Percentiles rank a stretch among this genome's conserved stretches.
Evolutionary conservation across 1,139 yeast genomes (phyloP).

Genomic region (Blastobotrys illinoisensis): DNA sequence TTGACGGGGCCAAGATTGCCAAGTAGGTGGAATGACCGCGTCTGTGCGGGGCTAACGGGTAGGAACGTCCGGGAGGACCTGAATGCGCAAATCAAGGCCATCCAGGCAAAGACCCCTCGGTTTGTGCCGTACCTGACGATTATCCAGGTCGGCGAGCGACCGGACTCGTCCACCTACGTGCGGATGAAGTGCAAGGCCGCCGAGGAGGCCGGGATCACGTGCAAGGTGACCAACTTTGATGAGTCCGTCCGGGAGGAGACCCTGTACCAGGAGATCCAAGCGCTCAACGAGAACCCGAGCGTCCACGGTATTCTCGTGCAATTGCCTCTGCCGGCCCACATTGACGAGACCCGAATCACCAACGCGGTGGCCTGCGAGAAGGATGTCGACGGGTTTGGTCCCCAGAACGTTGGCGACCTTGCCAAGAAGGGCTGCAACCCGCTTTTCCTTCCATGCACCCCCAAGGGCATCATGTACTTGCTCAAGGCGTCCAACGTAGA

Average conservation of each 20-base stretch:
- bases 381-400: constrained; percentile 96
- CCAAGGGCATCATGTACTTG: constrained; percentile 84
- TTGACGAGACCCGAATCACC: constrained; percentile 75
- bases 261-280: constrained; percentile 52
- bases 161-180: constrained; percentile 88
- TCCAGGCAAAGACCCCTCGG: constrained; percentile 29
- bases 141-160: constrained; percentile 85
- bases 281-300: constrained; percentile 58
- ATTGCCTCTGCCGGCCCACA: constrained; percentile 79
- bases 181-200: constrained; percentile 94
- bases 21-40: constrained; percentile 3
- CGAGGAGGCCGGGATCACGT: constrained; percentile 33
- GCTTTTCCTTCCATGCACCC: constrained; percentile 87
- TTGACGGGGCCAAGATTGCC: constrained; percentile 14
- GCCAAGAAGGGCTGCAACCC: constrained; percentile 86
- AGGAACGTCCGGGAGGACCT: constrained; percentile 11
- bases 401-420: constrained; percentile 83
- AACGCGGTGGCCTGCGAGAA: constrained; percentile 70
- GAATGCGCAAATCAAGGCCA: constrained; percentile 9
- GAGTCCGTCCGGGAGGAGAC: constrained; percentile 35
- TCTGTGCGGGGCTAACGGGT: neutral
- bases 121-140: constrained; percentile 78
- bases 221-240: constrained; percentile 31
- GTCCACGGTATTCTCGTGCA: constrained; percentile 91
- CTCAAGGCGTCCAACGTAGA: constrained; percentile 60